Percentiles rank a stretch among this genome's conserved stretches.
These are phyloP conservation scores for Lactarius sp. DNA, from an alignment of 768 basidiomycete genomes.

Conservation along the genomic window DNA sequence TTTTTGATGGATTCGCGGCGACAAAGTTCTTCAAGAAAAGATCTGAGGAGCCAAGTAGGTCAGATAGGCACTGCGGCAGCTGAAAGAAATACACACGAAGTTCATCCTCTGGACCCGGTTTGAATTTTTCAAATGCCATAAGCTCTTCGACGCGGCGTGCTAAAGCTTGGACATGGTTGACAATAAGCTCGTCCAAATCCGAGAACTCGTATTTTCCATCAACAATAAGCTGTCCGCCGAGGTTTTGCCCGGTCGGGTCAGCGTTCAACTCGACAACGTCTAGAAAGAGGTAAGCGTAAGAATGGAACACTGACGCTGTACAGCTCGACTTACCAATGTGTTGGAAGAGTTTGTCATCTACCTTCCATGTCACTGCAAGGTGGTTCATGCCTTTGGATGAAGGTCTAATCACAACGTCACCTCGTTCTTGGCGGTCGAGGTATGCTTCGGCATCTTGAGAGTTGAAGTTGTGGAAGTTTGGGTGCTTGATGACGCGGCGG, in stretches of 20 bases:
- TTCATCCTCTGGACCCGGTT: slow-evolving; percentile 80
- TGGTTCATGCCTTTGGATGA: slow-evolving; percentile 93
- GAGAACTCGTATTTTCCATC: slow-evolving; percentile 78
- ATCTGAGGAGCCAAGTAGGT: slow-evolving; percentile 44
- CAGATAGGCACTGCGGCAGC: slow-evolving; percentile 3
- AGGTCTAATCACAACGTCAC: slow-evolving; percentile 94
- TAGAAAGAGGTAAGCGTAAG: slow-evolving; percentile 3
- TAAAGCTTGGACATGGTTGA: slow-evolving; percentile 94
- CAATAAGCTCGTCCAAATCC: slow-evolving; percentile 94
- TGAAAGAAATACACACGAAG: slow-evolving; percentile 60
- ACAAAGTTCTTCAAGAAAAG: slow-evolving; percentile 84
- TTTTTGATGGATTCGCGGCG: slow-evolving; percentile 88
- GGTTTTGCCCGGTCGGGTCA: slow-evolving; percentile 62
- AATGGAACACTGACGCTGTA: not conserved
- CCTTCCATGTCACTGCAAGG: slow-evolving; percentile 98
- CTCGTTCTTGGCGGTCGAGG: slow-evolving; percentile 84
- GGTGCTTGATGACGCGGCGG: slow-evolving; percentile 91
- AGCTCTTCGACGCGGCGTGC: slow-evolving; percentile 90
- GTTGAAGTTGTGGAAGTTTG: slow-evolving; percentile 96
- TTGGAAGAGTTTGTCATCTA: slow-evolving; percentile 92
- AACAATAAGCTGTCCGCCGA: slow-evolving; percentile 62
- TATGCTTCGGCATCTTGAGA: slow-evolving; percentile 84
- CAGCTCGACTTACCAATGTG: slow-evolving; percentile 70
- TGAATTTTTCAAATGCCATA: slow-evolving; percentile 94
- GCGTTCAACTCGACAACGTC: slow-evolving; percentile 70